phyloP scores from a whole-genome alignment of 192 early-diverging fungal species.

The Coemansia nantahalensis region DNA sequence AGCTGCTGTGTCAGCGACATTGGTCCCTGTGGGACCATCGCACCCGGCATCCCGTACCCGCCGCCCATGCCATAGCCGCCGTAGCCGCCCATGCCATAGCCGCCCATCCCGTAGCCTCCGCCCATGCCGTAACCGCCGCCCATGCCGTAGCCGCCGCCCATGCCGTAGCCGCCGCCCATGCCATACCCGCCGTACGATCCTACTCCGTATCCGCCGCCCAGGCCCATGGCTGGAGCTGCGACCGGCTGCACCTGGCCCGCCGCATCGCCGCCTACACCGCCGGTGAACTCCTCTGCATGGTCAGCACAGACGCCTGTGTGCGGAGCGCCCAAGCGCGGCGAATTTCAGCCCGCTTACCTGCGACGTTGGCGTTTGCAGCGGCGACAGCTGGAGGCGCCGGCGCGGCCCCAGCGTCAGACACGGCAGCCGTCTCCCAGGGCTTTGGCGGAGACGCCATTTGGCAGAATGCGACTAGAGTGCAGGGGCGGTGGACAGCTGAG shows the following conservation, averaged over 20 bases:
- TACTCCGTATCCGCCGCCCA: conserved; percentile 19
- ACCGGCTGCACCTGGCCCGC: conserved; percentile 7
- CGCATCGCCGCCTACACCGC: conserved; percentile 2
- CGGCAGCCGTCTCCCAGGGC: conserved; percentile 38
- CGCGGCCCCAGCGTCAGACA: not conserved
- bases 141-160: conserved; percentile 33
- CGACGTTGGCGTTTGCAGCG: conserved; percentile 24
- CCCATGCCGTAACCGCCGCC: conserved; percentile 35
- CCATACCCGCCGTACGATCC: conserved; percentile 51
- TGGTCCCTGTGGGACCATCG: conserved; percentile 57
- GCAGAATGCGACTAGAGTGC: not conserved
- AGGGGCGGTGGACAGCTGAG: too few relatives aligned
- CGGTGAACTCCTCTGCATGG: too few relatives aligned
- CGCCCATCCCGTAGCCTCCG: conserved; percentile 41
- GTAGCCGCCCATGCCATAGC: conserved; percentile 56
- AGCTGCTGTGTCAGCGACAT: conserved; percentile 74
- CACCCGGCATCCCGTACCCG: conserved; percentile 59
- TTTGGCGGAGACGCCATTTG: conserved; percentile 49
- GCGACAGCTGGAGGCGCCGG: conserved; percentile 29
- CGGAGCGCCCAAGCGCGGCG: too few relatives aligned
- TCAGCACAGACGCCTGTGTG: too few relatives aligned
- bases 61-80: conserved; percentile 55
- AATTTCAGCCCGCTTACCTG: not conserved
- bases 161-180: conserved; percentile 19
- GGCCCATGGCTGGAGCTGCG: conserved; percentile 1